Evolutionary conservation across 495 filamentous ascomycete species (phyloP).

Genomic region (Penicillium atrosanguineum): DNA sequence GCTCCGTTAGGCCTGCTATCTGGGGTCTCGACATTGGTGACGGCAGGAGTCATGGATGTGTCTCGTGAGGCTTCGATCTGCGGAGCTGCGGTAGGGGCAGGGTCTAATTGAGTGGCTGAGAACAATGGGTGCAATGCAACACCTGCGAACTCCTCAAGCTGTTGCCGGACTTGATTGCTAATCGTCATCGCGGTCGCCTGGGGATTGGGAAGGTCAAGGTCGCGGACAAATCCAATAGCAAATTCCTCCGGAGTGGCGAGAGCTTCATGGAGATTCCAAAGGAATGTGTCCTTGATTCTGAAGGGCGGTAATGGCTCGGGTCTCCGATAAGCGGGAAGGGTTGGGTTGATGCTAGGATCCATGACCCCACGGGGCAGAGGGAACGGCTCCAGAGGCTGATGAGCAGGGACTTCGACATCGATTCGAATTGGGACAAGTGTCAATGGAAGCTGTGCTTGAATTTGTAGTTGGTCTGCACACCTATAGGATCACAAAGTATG

Average conservation of each 20-base stretch:
- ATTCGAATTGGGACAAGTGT: slow-evolving; percentile 95
- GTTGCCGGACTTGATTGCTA: slow-evolving; percentile 88
- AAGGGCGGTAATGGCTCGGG: slow-evolving; percentile 78
- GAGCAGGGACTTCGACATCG: slow-evolving; percentile 84
- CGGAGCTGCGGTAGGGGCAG: slow-evolving; percentile 35
- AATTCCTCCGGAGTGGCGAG: slow-evolving; percentile 94
- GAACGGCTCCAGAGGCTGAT: slow-evolving; percentile 70
- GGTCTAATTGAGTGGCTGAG: slow-evolving; percentile 53
- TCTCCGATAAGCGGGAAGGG: slow-evolving; percentile 69
- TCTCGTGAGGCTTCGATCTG: slow-evolving; percentile 42
- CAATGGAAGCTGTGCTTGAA: slow-evolving; percentile 80
- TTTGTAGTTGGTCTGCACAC: slow-evolving; percentile 65
- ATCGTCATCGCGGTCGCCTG: slow-evolving; percentile 69
- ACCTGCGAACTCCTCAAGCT: slow-evolving; percentile 94
- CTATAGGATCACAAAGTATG: slow-evolving; percentile 17
- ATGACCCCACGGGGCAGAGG: slow-evolving; percentile 60
- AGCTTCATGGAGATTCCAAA: slow-evolving; percentile 97
- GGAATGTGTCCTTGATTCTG: slow-evolving; percentile 85
- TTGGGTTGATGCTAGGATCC: slow-evolving; percentile 61
- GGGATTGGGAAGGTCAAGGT: slow-evolving; percentile 84
- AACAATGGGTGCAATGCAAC: slow-evolving; percentile 92
- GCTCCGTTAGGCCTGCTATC: slow-evolving; percentile 33
- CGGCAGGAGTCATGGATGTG: slow-evolving; percentile 51
- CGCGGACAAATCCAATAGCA: slow-evolving; percentile 83
- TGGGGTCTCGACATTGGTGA: slow-evolving; percentile 49